Evolutionary conservation across 371 early-diverging fungal species (phyloP).

Genomic region (Mucor sp.): DNA sequence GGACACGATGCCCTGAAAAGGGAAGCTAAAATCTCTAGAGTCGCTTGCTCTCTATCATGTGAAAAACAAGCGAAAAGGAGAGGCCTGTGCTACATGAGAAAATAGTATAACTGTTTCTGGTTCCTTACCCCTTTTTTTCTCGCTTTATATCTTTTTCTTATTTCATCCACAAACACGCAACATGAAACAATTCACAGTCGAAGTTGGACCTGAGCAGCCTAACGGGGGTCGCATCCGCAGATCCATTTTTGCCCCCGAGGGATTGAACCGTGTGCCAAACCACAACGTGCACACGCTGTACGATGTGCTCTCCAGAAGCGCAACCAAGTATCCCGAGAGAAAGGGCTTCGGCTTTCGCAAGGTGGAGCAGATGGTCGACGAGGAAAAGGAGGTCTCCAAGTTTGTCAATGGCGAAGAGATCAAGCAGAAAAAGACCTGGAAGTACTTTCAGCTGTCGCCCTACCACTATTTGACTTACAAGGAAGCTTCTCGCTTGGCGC

Average conservation of each 20-base stretch:
- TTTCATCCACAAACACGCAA: background rate
- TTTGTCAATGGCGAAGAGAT: slow-evolving; percentile 63
- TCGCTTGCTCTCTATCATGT: slow-evolving; percentile 2
- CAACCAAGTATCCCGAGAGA: slow-evolving; percentile 45
- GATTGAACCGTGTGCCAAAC: slow-evolving; percentile 48
- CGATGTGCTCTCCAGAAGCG: slow-evolving; percentile 61
- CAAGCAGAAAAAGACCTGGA: slow-evolving; percentile 81
- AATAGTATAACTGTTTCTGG: background rate
- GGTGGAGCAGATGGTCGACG: slow-evolving; percentile 66
- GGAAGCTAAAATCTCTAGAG: background rate
- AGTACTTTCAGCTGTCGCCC: slow-evolving; percentile 69
- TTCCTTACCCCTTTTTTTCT: background rate
- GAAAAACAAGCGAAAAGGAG: background rate
- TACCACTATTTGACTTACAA: slow-evolving; percentile 71
- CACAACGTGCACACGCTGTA: slow-evolving; percentile 67
- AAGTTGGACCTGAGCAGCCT: slow-evolving; percentile 52
- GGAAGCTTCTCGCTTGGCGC: slow-evolving; percentile 54
- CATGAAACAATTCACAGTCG: slow-evolving; percentile 39
- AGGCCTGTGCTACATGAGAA: background rate
- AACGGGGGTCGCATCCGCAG: slow-evolving; percentile 59
- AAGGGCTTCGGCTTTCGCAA: slow-evolving; percentile 70
- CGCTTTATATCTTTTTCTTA: slow-evolving; percentile 9
- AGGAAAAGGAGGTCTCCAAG: slow-evolving; percentile 77
- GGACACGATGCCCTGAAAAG: slow-evolving; percentile 13
- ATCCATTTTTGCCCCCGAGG: slow-evolving; percentile 49